phyloP scores from a whole-genome alignment of 179 eudicot genomes.

The Carnegiea gigantea region DNA sequence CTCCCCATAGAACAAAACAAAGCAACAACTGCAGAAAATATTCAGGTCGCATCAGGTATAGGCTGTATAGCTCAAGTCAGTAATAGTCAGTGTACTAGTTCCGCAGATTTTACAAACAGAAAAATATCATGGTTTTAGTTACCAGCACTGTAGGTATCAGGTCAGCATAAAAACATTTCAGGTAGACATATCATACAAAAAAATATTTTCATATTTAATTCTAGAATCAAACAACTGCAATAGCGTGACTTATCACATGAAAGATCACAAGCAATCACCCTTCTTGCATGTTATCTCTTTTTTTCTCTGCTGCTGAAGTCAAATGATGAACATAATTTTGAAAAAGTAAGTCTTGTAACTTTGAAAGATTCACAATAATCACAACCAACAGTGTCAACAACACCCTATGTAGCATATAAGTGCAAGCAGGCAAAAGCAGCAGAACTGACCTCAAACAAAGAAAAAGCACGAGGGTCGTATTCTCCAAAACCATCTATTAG shows the following conservation, averaged over 20 bases:
- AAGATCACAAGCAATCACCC: background rate
- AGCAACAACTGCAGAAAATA: background rate
- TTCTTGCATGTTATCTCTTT: background rate
- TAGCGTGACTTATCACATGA: background rate
- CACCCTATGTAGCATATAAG: background rate
- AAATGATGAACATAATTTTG: background rate
- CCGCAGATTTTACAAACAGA: background rate
- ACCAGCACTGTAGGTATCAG: background rate
- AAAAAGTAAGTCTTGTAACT: background rate
- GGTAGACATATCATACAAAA: background rate
- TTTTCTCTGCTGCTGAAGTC: background rate
- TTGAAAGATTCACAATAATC: background rate
- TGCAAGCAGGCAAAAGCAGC: background rate
- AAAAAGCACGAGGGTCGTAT: constrained; percentile 94
- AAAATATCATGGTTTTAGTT: background rate
- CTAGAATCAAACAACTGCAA: background rate
- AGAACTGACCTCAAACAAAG: constrained; percentile 77
- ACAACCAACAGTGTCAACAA: background rate
- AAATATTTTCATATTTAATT: background rate
- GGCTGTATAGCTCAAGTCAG: background rate
- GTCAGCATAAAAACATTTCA: background rate
- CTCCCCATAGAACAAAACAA: background rate
- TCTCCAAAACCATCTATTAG: constrained; percentile 92
- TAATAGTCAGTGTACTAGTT: background rate
- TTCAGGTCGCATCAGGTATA: background rate